Evolutionary conservation across 306 rosid genomes (phyloP), one percentile per base, ranked within the genome.

Genomic region (Myrica gale): DNA sequence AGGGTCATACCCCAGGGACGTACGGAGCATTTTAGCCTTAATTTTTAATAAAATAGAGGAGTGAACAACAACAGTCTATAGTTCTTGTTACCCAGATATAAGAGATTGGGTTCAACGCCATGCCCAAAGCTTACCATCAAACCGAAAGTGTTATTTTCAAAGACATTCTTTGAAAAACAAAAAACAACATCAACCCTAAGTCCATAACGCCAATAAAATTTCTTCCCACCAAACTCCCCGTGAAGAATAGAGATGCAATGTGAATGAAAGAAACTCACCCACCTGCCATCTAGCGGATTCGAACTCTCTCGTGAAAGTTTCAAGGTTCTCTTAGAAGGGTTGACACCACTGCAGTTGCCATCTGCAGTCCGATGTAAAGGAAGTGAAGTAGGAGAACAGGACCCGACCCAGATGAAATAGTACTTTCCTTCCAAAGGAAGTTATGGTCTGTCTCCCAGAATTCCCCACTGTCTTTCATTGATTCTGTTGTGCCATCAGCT

Each of bases 331-430:
- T 46, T 52, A 8, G 66, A 74, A 66, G 54, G 50, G 48, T 65
- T 74, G 78, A 26, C 44, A 71, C 75, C 80, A 79, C 63, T 72
- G 72, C 9, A 50, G 46, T 47, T 58, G 48, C 68, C 19, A 19
- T 69, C 55, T 81, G 69, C 73, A 1, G 53, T 60, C 39, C 61
- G 86, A 71, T 78, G 73, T 63, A 88, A 68, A 44, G 96, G 96
- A 26, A 81, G 80, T 90, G 96, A 26, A 88, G 89, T 69, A 90
- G 69, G 39, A 88, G 84, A 47, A 86, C 90, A 54, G 96, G 92
- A 32, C 92, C 96, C 9, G 92, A 86, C 65, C 91, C 91, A 66
- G 88, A 70, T 48, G 69, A 60, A 60, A 79, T 2, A 1, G 80
- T 55, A 63, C 73, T 85, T 39, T 78, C 88, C 71, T 84, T 87